Conservation (phyloP, 345 rosid genomes). For the Gossypium anomalum region DNA sequence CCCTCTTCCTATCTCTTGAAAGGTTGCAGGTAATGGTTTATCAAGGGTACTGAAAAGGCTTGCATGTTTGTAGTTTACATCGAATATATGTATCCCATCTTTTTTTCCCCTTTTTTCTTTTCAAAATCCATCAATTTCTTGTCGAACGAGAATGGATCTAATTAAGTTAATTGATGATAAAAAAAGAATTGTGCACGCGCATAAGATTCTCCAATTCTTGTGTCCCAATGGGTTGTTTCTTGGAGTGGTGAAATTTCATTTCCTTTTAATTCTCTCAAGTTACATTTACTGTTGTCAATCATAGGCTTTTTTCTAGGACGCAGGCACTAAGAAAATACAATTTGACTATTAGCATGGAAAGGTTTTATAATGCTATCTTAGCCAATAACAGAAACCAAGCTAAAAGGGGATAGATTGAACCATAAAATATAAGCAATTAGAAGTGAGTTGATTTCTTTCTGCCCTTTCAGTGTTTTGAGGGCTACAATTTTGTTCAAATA, state of each 20-base stretch:
- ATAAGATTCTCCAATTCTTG: neutral
- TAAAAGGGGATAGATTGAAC: neutral
- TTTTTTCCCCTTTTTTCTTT: neutral
- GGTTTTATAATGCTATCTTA: too few relatives aligned
- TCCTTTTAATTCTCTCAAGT: neutral
- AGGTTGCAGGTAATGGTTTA: constrained; percentile 64
- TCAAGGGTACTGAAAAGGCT: constrained; percentile 15
- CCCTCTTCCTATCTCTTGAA: constrained; percentile 68
- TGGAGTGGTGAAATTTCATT: neutral
- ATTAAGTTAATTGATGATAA: constrained; percentile 18
- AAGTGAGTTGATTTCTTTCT: neutral
- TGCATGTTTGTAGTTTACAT: constrained; percentile 16
- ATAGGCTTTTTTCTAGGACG: neutral
- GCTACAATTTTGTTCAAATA: neutral
- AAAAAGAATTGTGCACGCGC: neutral
- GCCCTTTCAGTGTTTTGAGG: neutral
- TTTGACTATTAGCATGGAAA: too few relatives aligned
- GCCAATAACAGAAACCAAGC: neutral
- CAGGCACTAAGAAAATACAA: too few relatives aligned
- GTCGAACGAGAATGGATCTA: constrained; percentile 7
- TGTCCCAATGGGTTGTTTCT: neutral
- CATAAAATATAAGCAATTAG: neutral
- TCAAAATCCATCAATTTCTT: constrained; percentile 11
- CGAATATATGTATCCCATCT: neutral
- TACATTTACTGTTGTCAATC: neutral